Percentiles rank a stretch among this genome's conserved stretches.
Evolutionary conservation across 768 basidiomycete species (phyloP).

Genomic region (Suillus alpinus): DNA sequence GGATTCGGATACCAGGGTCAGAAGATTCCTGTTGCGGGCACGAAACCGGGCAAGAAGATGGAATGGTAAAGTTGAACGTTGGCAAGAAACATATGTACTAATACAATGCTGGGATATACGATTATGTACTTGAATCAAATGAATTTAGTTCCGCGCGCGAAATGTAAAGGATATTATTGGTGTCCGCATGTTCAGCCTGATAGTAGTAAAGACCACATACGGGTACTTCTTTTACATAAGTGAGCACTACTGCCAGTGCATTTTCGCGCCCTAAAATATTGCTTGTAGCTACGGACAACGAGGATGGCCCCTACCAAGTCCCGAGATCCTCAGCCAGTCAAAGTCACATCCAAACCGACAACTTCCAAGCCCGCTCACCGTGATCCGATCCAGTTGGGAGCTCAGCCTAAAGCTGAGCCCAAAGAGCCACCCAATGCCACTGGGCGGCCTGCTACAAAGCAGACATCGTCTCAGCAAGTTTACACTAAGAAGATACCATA

Average conservation of each 20-base stretch:
- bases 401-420: conserved; percentile 16
- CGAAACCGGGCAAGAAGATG: conserved; percentile 47
- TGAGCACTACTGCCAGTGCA: neutral
- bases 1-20: conserved; percentile 87
- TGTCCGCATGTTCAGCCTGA: neutral
- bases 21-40: conserved; percentile 58
- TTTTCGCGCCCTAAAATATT: conserved; percentile 2
- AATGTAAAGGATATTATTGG: neutral
- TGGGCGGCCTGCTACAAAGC: conserved; percentile 20
- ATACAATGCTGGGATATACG: neutral
- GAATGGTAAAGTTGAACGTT: conserved; percentile 58
- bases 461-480: conserved; percentile 31
- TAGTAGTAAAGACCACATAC: neutral
- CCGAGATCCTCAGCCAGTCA: conserved; percentile 13
- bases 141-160: conserved; percentile 2
- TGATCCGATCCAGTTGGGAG: neutral
- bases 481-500: conserved; percentile 60
- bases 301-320: conserved; percentile 13
- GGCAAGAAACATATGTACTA: neutral
- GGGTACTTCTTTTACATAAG: conserved; percentile 3
- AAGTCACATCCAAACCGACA: conserved; percentile 14
- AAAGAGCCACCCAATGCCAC: conserved; percentile 10
- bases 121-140: neutral
- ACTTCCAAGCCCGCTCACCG: neutral
- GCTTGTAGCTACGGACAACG: conserved; percentile 8